Conservation (phyloP, 805 yeast species). For the Saccharomycopsis olivae region DNA sequence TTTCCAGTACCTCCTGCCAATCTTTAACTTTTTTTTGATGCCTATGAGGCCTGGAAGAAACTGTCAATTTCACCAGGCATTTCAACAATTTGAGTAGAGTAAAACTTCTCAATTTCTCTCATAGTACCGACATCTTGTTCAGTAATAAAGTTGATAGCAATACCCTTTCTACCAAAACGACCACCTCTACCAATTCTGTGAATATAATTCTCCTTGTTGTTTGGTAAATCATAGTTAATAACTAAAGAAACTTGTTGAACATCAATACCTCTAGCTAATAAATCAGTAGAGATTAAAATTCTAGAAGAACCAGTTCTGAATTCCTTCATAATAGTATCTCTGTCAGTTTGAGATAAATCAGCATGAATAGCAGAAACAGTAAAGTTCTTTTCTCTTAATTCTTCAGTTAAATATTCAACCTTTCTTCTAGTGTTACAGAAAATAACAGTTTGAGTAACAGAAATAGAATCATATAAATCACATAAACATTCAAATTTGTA, state of each 20-base stretch:
- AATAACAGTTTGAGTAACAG: constrained; percentile 95
- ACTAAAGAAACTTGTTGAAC: constrained; percentile 96
- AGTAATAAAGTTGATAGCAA: constrained; percentile 90
- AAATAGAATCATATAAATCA: constrained; percentile 88
- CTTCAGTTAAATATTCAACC: constrained; percentile 82
- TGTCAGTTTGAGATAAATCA: constrained; percentile 89
- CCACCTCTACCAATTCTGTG: constrained; percentile 99
- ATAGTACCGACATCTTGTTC: constrained; percentile 63
- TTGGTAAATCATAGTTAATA: constrained; percentile 89
- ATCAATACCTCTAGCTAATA: constrained; percentile 97
- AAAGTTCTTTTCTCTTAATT: constrained; percentile 71
- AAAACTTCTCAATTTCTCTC: constrained; percentile 65
- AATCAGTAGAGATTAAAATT: constrained; percentile 90
- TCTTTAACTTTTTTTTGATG: too few relatives aligned
- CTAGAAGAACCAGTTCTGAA: constrained; percentile 91
- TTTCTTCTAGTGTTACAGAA: constrained; percentile 95
- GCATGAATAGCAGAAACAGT: constrained; percentile 96
- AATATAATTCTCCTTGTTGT: constrained; percentile 88
- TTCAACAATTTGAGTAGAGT: constrained; percentile 80
- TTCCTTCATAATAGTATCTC: constrained; percentile 92
- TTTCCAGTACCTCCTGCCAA: too few relatives aligned
- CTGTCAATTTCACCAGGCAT: constrained; percentile 64
- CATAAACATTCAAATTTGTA: constrained; percentile 92
- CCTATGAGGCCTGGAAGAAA: too few relatives aligned
- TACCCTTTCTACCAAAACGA: constrained; percentile 97